Base-by-base conservation (phyloP, 768 basidiomycete genomes). In the Auricularia sp. region DNA sequence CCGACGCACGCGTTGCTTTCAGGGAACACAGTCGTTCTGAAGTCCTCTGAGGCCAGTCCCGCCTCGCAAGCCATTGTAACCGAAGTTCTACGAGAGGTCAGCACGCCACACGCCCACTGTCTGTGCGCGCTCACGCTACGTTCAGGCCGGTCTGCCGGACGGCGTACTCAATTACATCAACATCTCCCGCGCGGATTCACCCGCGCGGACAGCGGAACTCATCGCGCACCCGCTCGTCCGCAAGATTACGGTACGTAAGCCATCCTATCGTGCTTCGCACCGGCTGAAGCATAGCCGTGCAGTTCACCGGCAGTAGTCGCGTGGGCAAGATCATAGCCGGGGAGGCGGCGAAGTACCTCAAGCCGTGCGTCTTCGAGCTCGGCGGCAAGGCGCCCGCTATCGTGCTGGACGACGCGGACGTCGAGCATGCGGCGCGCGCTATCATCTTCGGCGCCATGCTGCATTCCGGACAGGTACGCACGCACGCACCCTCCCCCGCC, bases 101-200 rank as follows among this genome's bases (percentile, higher is more conserved):
- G 65, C 51, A 10, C 47, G 18, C 11, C 3, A 6, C 18, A 18
- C 2, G 18, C 47, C 47, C 3, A 18, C 47, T 1, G 5, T 16
- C 21, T 5, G 47, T 36, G 45, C 64, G 18, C 47, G 34, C 14
- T 24, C 54, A 16, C 33, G 2, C 6, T 8, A 10, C n/a, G 18
- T 18, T n/a, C 29, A 80, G 71, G 86, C 86, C 0, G 86, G 87
- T 1, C 71, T 89, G 1, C 87, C 87, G 3, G 71, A 75, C 16
- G 85, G 85, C 5, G 85, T 85, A 6, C 68, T 88, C 5, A 85
- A 87, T 68, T 81, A 79, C 68, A 68, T 87, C 16, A 78, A 81
- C 5, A 78, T 80, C 66, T 78, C 81, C 3, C 70, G 73, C 16
- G 77, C 81, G 47, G 75, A 72, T 54, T 75, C 81, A 0, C 82